These are phyloP conservation scores for Dactylellina parvicollis DNA, from an alignment of 2,329 filamentous ascomycete species.

Conservation along the genomic window DNA sequence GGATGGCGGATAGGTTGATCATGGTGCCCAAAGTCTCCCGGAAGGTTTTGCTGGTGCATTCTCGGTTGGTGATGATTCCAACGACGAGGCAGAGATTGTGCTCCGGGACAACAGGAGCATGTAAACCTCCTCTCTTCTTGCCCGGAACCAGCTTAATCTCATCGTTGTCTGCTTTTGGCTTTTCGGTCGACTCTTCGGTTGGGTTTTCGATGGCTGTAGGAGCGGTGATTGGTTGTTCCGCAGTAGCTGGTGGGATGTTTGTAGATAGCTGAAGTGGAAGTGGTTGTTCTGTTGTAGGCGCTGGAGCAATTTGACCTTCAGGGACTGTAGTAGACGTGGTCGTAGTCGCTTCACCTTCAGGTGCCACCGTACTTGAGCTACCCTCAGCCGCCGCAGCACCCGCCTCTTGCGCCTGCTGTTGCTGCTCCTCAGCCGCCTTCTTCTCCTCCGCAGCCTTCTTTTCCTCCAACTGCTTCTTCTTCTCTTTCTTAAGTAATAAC, in stretches of 20 bases:
- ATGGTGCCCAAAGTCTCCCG: slow-evolving; percentile 98
- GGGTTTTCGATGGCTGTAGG: slow-evolving; percentile 28
- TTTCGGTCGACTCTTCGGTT: slow-evolving; percentile 56
- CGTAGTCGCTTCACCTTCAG: neutral
- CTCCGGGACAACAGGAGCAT: slow-evolving; percentile 85
- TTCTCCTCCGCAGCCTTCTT: slow-evolving; percentile 63
- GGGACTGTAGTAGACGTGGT: neutral
- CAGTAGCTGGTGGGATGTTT: neutral
- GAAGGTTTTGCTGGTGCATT: slow-evolving; percentile 98
- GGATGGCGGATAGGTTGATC: slow-evolving; percentile 94
- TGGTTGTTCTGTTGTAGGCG: slow-evolving; percentile 14
- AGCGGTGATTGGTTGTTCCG: slow-evolving; percentile 3
- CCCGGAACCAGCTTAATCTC: slow-evolving; percentile 56
- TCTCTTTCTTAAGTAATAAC: slow-evolving; percentile 81
- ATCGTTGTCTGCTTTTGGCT: slow-evolving; percentile 51
- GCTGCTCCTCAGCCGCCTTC: slow-evolving; percentile 58
- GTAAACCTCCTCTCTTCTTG: slow-evolving; percentile 72
- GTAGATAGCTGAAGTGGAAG: neutral
- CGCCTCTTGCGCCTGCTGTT: slow-evolving; percentile 21
- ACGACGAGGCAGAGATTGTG: slow-evolving; percentile 93
- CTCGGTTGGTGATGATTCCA: slow-evolving; percentile 92
- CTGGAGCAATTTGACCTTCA: slow-evolving; percentile 14
- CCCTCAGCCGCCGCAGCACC: slow-evolving; percentile 8
- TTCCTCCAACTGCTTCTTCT: slow-evolving; percentile 70
- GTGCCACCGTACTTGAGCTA: neutral